Evolutionary conservation across 352 stramenopile genomes (phyloP).

Genomic region (Peronosclerospora sorghi): DNA sequence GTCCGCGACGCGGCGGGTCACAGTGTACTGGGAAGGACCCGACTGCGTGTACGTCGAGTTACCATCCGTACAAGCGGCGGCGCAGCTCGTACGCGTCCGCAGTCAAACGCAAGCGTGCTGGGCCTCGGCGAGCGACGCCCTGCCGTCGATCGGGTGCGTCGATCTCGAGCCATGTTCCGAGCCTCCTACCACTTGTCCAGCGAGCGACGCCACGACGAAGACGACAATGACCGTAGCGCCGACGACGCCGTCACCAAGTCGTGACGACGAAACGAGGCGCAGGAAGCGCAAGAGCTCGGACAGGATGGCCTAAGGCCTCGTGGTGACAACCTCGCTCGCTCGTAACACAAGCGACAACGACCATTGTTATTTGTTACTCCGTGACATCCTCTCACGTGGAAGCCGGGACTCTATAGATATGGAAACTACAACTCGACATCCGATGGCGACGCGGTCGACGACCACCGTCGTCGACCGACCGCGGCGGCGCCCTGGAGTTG

Average conservation of each 20-base stretch:
- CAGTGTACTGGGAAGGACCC: conserved; percentile 44
- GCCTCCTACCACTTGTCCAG: no score
- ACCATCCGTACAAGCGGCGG: conserved; percentile 22
- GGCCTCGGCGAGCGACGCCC: conserved; percentile 34
- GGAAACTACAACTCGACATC: conserved; percentile 17
- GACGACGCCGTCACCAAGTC: conserved; percentile 9
- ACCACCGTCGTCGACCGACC: conserved; percentile 26
- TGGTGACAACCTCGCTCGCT: neutral
- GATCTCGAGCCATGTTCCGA: conserved; percentile 36
- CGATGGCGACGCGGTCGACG: conserved; percentile 19
- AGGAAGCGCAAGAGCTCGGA: conserved; percentile 28
- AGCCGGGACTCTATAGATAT: conserved; percentile 8
- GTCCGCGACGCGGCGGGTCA: conserved; percentile 22
- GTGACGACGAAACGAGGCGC: conserved; percentile 6
- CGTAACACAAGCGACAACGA: neutral
- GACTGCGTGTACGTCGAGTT: conserved; percentile 41
- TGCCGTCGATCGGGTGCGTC: conserved; percentile 53
- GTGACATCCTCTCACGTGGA: no score
- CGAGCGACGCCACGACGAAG: conserved; percentile 15
- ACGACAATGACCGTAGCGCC: conserved; percentile 14
- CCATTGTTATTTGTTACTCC: no score
- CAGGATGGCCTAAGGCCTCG: conserved; percentile 15
- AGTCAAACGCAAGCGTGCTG: conserved; percentile 19
- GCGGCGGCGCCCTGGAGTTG: conserved; percentile 39
- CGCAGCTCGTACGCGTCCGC: conserved; percentile 30